Percentiles rank a stretch among this genome's conserved stretches.
These are phyloP conservation scores for Lindgomyces ingoldianus DNA, from an alignment of 495 filamentous ascomycete genomes.

Conservation along the genomic window DNA sequence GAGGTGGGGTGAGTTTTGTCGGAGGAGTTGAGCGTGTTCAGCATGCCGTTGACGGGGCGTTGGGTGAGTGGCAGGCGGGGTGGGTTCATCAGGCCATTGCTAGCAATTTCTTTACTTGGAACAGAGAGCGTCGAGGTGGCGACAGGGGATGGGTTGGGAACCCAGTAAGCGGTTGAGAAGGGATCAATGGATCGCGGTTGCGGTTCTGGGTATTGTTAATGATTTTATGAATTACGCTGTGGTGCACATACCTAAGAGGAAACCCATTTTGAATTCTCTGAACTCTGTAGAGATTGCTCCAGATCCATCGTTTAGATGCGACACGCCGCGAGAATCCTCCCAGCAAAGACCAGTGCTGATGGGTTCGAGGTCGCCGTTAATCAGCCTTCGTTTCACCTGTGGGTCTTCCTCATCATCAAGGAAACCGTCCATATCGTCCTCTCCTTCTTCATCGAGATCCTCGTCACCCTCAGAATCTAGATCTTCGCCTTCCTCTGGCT, in stretches of 20 bases:
- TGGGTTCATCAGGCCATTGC: constrained; percentile 43
- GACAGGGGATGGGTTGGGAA: constrained; percentile 29
- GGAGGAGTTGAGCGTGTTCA: constrained; percentile 28
- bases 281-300: constrained; percentile 48
- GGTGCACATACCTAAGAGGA: constrained; percentile 63
- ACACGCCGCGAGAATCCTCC: constrained; percentile 59
- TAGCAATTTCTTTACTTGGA: constrained; percentile 31
- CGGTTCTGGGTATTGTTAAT: constrained; percentile 41
- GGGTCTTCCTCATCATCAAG: constrained; percentile 63
- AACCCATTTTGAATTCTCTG: constrained; percentile 66
- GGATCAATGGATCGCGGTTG: constrained; percentile 70
- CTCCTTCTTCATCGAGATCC: constrained; percentile 62
- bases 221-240: background rate
- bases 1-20: background rate
- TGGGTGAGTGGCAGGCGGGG: constrained; percentile 26
- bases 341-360: constrained; percentile 77
- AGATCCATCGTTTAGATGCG: constrained; percentile 46
- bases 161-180: constrained; percentile 82
- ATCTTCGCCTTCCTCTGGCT: constrained; percentile 78
- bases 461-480: constrained; percentile 79
- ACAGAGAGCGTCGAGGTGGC: constrained; percentile 1
- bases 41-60: constrained; percentile 30
- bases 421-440: constrained; percentile 73
- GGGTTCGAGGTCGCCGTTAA: constrained; percentile 74
- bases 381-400: constrained; percentile 46